Conservation (phyloP, 2,329 filamentous ascomycete species). For the Neurospora sp. region DNA sequence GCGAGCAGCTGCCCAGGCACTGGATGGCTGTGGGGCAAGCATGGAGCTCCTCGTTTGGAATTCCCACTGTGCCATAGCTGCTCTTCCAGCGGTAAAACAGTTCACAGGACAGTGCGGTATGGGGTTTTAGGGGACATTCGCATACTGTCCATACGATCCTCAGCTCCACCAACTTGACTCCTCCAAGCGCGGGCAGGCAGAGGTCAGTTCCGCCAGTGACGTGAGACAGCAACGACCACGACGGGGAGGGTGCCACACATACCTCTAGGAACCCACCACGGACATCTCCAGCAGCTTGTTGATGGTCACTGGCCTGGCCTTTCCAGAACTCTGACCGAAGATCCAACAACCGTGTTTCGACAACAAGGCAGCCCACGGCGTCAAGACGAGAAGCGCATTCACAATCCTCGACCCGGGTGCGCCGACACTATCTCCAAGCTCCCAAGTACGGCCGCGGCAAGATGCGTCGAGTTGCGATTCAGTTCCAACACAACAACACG, state of each 20-base stretch:
- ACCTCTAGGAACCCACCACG: not conserved
- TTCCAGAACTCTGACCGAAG: not conserved
- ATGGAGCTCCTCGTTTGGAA: not conserved
- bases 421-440: not conserved
- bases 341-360: not conserved
- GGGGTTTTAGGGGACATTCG: not conserved
- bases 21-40: not conserved
- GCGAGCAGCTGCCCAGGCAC: not conserved
- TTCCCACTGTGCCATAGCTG: not conserved
- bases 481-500: not conserved
- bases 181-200: not conserved
- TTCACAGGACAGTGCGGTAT: not conserved
- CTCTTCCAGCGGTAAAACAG: not conserved
- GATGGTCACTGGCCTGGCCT: not conserved
- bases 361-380: not conserved
- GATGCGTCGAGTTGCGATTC: slow-evolving; percentile 6
- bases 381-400: not conserved
- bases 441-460: slow-evolving; percentile 1
- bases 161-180: not conserved
- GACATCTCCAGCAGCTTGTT: not conserved
- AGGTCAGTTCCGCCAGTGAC: not conserved
- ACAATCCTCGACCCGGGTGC: not conserved
- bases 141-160: not conserved
- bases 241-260: not conserved
- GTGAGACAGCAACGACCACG: not conserved